These are phyloP conservation scores for Tolypocladium pustulatum DNA, from an alignment of 2,329 filamentous ascomycete genomes.

Conservation along the genomic window DNA sequence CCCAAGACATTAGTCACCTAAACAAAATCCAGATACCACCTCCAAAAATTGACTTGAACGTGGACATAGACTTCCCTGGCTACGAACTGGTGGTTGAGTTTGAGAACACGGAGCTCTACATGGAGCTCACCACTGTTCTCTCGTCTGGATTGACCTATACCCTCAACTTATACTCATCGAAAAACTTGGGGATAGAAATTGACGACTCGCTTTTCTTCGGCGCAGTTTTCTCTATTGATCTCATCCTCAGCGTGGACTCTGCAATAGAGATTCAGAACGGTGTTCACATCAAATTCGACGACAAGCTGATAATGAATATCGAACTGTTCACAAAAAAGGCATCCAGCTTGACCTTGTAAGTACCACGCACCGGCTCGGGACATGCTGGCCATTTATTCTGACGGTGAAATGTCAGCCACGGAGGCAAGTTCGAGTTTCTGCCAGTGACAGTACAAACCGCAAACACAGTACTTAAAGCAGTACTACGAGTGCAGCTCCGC, in stretches of 20 bases:
- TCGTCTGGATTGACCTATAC: conserved; percentile 31
- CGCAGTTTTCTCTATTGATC: conserved; percentile 35
- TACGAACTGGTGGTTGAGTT: conserved; percentile 34
- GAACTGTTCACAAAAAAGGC: conserved; percentile 38
- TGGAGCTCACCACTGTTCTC: conserved; percentile 33
- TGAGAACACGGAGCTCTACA: conserved; percentile 40
- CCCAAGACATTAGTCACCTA: conserved; percentile 9
- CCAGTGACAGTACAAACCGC: conserved; percentile 38
- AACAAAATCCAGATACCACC: conserved; percentile 1
- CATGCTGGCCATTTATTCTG: neutral
- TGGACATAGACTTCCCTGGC: conserved; percentile 34
- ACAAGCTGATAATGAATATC: conserved; percentile 36
- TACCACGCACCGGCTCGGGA: neutral
- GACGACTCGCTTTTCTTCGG: conserved; percentile 31
- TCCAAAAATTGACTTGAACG: conserved; percentile 28
- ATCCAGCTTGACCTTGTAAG: conserved; percentile 38
- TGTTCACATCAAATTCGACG: conserved; percentile 43
- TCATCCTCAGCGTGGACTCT: conserved; percentile 37
- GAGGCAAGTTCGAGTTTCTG: conserved; percentile 44
- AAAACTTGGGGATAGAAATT: conserved; percentile 30
- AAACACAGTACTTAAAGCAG: conserved; percentile 29
- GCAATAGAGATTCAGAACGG: conserved; percentile 40
- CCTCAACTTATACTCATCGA: conserved; percentile 36
- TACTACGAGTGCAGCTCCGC: conserved; percentile 35
- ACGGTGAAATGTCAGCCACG: conserved; percentile 25